Conservation (phyloP, 2,329 filamentous ascomycete species). For the Fusarium coffeatum region DNA sequence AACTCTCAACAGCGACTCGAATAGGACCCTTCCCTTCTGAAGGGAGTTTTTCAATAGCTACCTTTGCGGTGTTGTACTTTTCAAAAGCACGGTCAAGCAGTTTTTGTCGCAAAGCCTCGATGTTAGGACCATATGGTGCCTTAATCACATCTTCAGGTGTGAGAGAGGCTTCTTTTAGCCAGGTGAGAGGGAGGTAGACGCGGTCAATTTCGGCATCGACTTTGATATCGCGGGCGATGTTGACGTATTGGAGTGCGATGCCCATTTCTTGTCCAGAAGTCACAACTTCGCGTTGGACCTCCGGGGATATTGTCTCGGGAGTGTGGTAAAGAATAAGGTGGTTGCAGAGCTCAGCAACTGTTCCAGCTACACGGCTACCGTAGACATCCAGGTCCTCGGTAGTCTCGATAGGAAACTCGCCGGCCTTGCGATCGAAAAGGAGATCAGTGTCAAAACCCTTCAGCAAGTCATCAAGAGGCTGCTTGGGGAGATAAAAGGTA, state of each 20-base stretch:
- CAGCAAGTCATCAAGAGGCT: slow-evolving; percentile 72
- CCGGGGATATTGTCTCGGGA: slow-evolving; percentile 29
- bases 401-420: slow-evolving; percentile 65
- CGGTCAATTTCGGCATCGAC: slow-evolving; percentile 73
- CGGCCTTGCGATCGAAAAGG: slow-evolving; percentile 56
- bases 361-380: slow-evolving; percentile 75
- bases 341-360: slow-evolving; percentile 75
- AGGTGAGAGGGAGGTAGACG: slow-evolving; percentile 74
- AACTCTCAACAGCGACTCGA: slow-evolving; percentile 77
- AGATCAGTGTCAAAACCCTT: slow-evolving; percentile 77
- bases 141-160: slow-evolving; percentile 65
- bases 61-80: slow-evolving; percentile 66
- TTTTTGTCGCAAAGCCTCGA: slow-evolving; percentile 63
- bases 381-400: slow-evolving; percentile 72
- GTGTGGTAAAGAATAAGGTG: slow-evolving; percentile 73
- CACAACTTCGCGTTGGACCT: slow-evolving; percentile 54
- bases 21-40: slow-evolving; percentile 70
- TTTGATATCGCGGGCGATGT: slow-evolving; percentile 79
- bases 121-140: slow-evolving; percentile 50
- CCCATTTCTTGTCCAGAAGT: slow-evolving; percentile 74
- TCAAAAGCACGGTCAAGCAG: slow-evolving; percentile 71
- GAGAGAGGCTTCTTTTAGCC: slow-evolving; percentile 70
- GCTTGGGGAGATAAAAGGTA: slow-evolving; percentile 63
- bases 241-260: slow-evolving; percentile 79
- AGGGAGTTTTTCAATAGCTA: slow-evolving; percentile 71